Evolutionary conservation across 176 grass and related monocot genomes (phyloP), one percentile per base, ranked within the genome.

Genomic region (Zoysia japonica): DNA sequence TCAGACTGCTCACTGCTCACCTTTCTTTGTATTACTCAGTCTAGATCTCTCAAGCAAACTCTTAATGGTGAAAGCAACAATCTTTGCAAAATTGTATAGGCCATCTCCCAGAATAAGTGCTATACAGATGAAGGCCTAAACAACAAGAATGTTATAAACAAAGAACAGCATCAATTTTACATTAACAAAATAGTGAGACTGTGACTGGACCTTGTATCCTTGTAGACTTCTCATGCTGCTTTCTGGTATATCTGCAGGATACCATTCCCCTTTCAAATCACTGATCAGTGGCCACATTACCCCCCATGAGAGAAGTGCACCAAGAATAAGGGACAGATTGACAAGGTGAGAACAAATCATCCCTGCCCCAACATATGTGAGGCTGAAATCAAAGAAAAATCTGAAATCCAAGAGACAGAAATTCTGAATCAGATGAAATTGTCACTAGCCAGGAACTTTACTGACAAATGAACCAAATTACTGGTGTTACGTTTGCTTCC

Each of bases 261-360:
- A 99, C 96, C 96, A 99, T 20, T 91, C 71, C 28, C 92, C 96
- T 89, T 95, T 84, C 20, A 89, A 67, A 78, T 88, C 88, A 79
- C 80, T 67, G 43, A 99, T 93, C 69, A 99, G 84, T 70, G 96
- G 96, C 96, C 96, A 99, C 96, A 99, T 95, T 56, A 99, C 71
- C 41, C 96, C 96, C 90, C 90, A 99, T 45, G 96, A 99, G 53
- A 95, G 86, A 74, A 99, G 45, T 20, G 96, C 86, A 37, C 96
- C 96, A 16, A 99, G 74, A 55, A 99, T 76, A 76, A 99, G 90
- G 38, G 96, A 99, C 5, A 99, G 45, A 80, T 99, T 99, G 15
- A 99, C 92, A 20, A 93, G 86, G 79, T 95, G 88, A 38, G 96
- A 93, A 76, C 96, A 99, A 77, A 99, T 99, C 96, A 99, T 99